phyloP scores from a whole-genome alignment of 805 yeast species.

The Tetrapisispora pingtungensis region DNA sequence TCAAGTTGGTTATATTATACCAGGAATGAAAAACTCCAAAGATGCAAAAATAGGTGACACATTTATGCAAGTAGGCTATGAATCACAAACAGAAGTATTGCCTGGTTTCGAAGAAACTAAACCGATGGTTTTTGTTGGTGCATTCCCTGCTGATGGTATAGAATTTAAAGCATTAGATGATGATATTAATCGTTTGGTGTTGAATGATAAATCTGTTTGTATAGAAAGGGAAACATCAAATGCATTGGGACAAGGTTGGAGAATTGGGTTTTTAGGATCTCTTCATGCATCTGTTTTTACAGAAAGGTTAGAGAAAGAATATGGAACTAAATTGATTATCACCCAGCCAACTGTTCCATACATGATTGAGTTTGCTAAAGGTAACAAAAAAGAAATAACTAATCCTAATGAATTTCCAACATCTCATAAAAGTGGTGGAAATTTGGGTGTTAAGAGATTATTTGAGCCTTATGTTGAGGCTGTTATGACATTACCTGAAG shows the following conservation, averaged over 20 bases:
- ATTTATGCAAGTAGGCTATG: constrained; percentile 48
- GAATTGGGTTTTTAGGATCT: constrained; percentile 89
- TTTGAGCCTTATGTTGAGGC: constrained; percentile 89
- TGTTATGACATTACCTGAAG: constrained; percentile 82
- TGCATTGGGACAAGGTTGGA: constrained; percentile 97
- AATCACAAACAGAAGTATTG: constrained; percentile 55
- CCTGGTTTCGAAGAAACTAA: constrained; percentile 96
- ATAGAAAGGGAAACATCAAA: constrained; percentile 83
- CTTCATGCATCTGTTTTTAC: constrained; percentile 91
- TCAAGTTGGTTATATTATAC: constrained; percentile 90
- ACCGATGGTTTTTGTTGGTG: constrained; percentile 98
- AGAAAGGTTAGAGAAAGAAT: constrained; percentile 85
- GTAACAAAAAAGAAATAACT: constrained; percentile 53
- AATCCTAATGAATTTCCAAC: constrained; percentile 78
- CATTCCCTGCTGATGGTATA: constrained; percentile 90
- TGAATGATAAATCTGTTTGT: constrained; percentile 87
- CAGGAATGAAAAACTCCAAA: constrained; percentile 80
- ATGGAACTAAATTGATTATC: constrained; percentile 83
- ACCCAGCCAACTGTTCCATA: constrained; percentile 97
- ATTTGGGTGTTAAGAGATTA: constrained; percentile 30
- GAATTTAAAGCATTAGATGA: constrained; percentile 87
- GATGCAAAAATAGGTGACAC: constrained; percentile 94
- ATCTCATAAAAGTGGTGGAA: constrained; percentile 18
- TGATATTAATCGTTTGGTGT: constrained; percentile 73
- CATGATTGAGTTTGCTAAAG: constrained; percentile 58